Evolutionary conservation across 768 basidiomycete genomes (phyloP), one percentile per base, ranked within the genome.

Genomic region (Lepiota venenata): DNA sequence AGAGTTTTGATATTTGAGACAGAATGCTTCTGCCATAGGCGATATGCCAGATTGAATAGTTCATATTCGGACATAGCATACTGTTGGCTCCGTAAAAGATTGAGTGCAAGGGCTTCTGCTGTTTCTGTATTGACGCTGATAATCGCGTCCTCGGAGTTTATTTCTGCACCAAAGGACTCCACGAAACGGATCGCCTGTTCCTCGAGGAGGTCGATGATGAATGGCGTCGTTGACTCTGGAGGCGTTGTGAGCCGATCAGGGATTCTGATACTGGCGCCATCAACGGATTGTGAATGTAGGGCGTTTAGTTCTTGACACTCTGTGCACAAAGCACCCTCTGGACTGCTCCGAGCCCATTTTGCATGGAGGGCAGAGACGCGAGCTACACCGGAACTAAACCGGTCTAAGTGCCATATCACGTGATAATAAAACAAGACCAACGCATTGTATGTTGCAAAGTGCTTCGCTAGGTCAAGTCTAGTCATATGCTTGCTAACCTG

Each of bases 271-370:
- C 73, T 72, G 0, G 80, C 85, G 0, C 85, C 85, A 58, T 87
- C 85, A 1, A 87, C 85, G 2, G 79, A 82, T 50, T 84, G 82
- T 2, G 85, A 88, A 59, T 88, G 84, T 8, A 88, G 66, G 0
- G 84, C 85, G 56, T 87, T 87, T 21, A 88, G 71, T 60, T 88
- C 85, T 60, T 87, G 85, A 58, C 85, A 88, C 67, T 88, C 79
- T 0, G 76, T 66, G 60, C 81, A 78, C 58, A 85, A 69, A 0
- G 84, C 84, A 25, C 85, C 85, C 45, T 75, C 64, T 0, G 80
- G 76, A 52, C 76, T 80, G 39, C 68, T 69, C 2, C 79, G 74
- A 46, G 78, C 76, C 85, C 85, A 87, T 64, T 81, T 80, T 2
- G 72, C 71, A 53, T 87, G 84, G 14, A 87, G 68, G 10, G 78